These are phyloP conservation scores for Pseudopyricularia cyperi DNA, from an alignment of 2,329 filamentous ascomycete species.

Conservation along the genomic window DNA sequence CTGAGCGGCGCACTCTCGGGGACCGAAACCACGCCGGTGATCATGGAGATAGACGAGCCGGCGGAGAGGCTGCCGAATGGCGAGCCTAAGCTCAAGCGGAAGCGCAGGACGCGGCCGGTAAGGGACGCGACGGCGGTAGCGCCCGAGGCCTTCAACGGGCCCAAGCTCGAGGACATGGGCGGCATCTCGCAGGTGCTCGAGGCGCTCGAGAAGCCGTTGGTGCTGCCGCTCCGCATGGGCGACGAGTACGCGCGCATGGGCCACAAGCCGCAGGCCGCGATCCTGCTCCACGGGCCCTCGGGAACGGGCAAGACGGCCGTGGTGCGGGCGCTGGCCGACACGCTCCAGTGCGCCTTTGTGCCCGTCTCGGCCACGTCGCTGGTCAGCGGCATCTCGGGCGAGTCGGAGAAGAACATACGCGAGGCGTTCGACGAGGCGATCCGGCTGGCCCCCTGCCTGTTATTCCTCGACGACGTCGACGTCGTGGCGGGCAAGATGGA, in stretches of 20 bases:
- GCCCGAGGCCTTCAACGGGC: conserved; percentile 31
- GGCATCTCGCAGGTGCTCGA: conserved; percentile 62
- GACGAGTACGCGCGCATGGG: conserved; percentile 52
- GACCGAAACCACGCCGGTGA: background rate
- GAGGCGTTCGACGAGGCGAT: conserved; percentile 84
- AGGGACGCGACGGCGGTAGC: background rate
- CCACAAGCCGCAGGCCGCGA: conserved; percentile 58
- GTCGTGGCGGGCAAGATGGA: conserved; percentile 80
- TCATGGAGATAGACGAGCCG: conserved; percentile 2
- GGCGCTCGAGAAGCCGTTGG: conserved; percentile 57
- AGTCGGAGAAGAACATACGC: conserved; percentile 75
- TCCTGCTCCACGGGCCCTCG: conserved; percentile 70
- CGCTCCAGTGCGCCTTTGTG: conserved; percentile 65
- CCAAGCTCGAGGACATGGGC: conserved; percentile 60
- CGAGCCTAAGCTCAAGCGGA: conserved; percentile 53
- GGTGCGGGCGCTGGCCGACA: conserved; percentile 65
- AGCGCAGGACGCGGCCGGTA: conserved; percentile 31
- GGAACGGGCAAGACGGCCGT: conserved; percentile 82
- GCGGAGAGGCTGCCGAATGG: conserved; percentile 46
- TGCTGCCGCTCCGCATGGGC: conserved; percentile 58
- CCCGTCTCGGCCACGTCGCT: conserved; percentile 71
- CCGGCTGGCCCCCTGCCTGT: conserved; percentile 69
- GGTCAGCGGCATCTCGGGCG: conserved; percentile 77
- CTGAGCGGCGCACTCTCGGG: background rate
- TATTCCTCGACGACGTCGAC: conserved; percentile 90